Evolutionary conservation across 1,284 basidiomycete species (phyloP).

Genomic region (Tylopilus orsonianus): DNA sequence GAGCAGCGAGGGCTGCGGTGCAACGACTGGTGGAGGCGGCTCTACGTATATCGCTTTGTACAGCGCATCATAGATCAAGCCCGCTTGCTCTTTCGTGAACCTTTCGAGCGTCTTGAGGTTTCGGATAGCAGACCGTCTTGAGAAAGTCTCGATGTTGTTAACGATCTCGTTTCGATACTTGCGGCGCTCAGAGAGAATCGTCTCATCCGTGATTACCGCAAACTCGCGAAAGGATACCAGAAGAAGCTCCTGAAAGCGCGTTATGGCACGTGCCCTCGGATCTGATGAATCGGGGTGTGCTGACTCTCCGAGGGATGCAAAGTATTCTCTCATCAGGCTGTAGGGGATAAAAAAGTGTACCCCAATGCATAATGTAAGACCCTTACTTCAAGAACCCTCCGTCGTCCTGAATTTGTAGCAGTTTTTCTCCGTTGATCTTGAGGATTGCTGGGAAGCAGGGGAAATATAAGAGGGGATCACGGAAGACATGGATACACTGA

Average conservation of each 20-base stretch:
- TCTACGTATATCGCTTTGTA: conserved; percentile 85
- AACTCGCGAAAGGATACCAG: conserved; percentile 98
- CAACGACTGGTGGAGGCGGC: conserved; percentile 56
- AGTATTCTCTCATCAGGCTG: conserved; percentile 93
- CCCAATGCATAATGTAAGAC: background rate
- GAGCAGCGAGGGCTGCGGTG: conserved; percentile 51
- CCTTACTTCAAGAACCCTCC: conserved; percentile 92
- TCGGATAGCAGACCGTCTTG: conserved; percentile 91
- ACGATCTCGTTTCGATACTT: conserved; percentile 91
- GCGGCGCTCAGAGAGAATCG: conserved; percentile 85
- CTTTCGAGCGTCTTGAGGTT: conserved; percentile 83
- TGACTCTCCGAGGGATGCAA: conserved; percentile 89
- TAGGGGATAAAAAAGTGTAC: background rate
- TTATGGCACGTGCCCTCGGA: conserved; percentile 90
- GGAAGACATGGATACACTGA: conserved; percentile 30
- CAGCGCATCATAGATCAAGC: conserved; percentile 87
- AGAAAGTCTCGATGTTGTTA: conserved; percentile 92
- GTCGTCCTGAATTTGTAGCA: conserved; percentile 96
- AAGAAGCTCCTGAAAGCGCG: conserved; percentile 96
- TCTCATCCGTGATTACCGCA: conserved; percentile 94
- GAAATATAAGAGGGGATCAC: conserved; percentile 9
- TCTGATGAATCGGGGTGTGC: conserved; percentile 91
- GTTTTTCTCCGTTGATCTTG: conserved; percentile 95
- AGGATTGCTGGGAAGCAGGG: conserved; percentile 69
- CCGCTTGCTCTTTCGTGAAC: conserved; percentile 89